Percentiles rank a stretch among this genome's conserved stretches.
Conservation (phyloP, 2,329 filamentous ascomycete genomes). For the Dendryphion nanum region DNA sequence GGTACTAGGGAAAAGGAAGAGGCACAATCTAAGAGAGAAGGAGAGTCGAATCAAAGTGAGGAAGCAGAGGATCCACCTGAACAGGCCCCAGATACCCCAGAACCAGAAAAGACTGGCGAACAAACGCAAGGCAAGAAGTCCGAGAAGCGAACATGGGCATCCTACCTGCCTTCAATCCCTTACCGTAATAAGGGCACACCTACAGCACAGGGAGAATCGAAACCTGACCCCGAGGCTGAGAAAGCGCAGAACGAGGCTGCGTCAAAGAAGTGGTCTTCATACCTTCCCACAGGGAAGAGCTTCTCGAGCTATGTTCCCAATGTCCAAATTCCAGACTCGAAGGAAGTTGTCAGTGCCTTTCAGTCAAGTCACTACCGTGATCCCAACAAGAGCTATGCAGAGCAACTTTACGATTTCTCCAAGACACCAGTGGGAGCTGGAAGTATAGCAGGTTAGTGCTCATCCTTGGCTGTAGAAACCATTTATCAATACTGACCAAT, state of each 20-base stretch:
- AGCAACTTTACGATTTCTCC: conserved; percentile 51
- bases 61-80: conserved; percentile 25
- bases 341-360: conserved; percentile 46
- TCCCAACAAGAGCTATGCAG: conserved; percentile 48
- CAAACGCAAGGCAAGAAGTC: conserved; percentile 11
- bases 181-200: conserved; percentile 27
- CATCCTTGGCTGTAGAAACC: background rate
- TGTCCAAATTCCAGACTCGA: conserved; percentile 34
- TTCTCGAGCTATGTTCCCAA: conserved; percentile 49
- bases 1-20: conserved; percentile 5
- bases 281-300: conserved; percentile 48
- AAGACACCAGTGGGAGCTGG: conserved; percentile 52
- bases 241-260: conserved; percentile 34
- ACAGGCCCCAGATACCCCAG: conserved; percentile 26
- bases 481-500: background rate
- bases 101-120: conserved; percentile 18
- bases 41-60: conserved; percentile 10
- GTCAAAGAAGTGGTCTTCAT: conserved; percentile 46
- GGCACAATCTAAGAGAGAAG: too few relatives aligned
- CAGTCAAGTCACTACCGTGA: conserved; percentile 46
- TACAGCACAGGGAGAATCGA: conserved; percentile 13
- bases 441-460: conserved; percentile 39
- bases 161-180: conserved; percentile 40
- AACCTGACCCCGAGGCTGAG: conserved; percentile 24
- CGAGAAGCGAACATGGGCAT: conserved; percentile 37